phyloP scores from a whole-genome alignment of 2,329 filamentous ascomycete species.

The Xylaria multiplex region DNA sequence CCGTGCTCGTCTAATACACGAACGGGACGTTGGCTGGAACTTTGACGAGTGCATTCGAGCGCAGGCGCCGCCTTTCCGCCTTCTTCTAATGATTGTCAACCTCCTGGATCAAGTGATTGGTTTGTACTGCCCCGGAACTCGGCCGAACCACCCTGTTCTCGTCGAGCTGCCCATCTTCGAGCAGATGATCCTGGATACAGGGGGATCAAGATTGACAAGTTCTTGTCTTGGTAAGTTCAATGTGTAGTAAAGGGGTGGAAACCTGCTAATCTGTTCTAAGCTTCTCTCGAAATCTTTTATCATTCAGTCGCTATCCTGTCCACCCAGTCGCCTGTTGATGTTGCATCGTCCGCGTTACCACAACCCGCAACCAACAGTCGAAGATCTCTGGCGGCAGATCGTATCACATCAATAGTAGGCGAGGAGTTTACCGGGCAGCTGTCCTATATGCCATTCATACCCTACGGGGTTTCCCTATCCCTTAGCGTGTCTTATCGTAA shows the following conservation, averaged over 20 bases:
- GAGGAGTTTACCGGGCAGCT: constrained; percentile 60
- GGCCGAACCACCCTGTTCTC: constrained; percentile 58
- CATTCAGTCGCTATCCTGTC: constrained; percentile 72
- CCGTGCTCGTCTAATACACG: constrained; percentile 68
- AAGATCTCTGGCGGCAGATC: constrained; percentile 66
- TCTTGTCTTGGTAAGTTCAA: constrained; percentile 58
- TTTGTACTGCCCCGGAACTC: constrained; percentile 66
- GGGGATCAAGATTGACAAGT: constrained; percentile 60
- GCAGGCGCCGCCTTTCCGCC: constrained; percentile 64
- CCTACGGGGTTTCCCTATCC: constrained; percentile 69
- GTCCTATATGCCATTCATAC: constrained; percentile 65
- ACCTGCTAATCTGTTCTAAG: constrained; percentile 50
- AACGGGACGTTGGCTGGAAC: constrained; percentile 66
- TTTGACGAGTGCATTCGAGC: constrained; percentile 61
- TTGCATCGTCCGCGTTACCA: constrained; percentile 54
- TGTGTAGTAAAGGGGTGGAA: background rate
- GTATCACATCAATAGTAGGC: constrained; percentile 65
- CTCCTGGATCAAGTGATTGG: constrained; percentile 69
- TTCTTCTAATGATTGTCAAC: constrained; percentile 64
- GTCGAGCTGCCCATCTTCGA: constrained; percentile 67
- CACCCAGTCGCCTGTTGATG: constrained; percentile 61
- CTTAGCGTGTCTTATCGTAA: constrained; percentile 71
- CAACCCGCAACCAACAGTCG: constrained; percentile 64
- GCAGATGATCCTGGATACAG: constrained; percentile 65
- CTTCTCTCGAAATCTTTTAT: constrained; percentile 71